Conservation (phyloP, 192 early-diverging fungal genomes). For the Linnemannia hyalina region DNA sequence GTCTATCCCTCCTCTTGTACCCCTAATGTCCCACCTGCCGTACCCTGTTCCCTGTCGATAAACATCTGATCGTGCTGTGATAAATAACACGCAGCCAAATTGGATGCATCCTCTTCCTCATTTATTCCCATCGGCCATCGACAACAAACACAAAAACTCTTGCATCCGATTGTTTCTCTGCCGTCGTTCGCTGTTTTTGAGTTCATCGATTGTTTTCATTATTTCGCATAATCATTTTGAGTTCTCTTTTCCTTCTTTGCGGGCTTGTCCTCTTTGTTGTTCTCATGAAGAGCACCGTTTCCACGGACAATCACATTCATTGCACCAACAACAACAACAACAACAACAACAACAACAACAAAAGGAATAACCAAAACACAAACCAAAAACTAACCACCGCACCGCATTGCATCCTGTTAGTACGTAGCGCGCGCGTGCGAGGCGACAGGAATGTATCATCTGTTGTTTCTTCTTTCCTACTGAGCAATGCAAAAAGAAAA, state of each 20-base stretch:
- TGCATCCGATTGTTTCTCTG: too few relatives aligned
- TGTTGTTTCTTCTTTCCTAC: too few relatives aligned
- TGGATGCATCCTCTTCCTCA: background rate
- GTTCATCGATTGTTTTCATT: too few relatives aligned
- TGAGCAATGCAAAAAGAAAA: too few relatives aligned
- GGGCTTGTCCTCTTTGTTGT: too few relatives aligned
- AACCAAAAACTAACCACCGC: too few relatives aligned
- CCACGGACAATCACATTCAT: background rate
- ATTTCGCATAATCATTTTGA: too few relatives aligned
- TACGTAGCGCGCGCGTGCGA: background rate
- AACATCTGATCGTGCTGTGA: background rate
- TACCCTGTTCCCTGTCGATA: background rate
- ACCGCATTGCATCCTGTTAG: background rate
- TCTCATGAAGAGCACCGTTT: too few relatives aligned
- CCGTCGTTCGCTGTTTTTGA: too few relatives aligned
- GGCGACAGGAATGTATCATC: background rate
- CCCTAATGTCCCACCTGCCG: background rate
- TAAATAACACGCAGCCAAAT: background rate
- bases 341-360: background rate
- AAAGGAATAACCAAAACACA: background rate
- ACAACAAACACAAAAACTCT: too few relatives aligned
- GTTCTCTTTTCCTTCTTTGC: too few relatives aligned
- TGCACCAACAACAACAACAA: background rate
- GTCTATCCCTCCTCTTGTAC: background rate
- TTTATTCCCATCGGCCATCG: background rate